A percentile compares a stretch with the other conserved stretches of the same genome.
phyloP scores from a whole-genome alignment of 73 alveolate species.

The Tetrahymena malaccensis region DNA sequence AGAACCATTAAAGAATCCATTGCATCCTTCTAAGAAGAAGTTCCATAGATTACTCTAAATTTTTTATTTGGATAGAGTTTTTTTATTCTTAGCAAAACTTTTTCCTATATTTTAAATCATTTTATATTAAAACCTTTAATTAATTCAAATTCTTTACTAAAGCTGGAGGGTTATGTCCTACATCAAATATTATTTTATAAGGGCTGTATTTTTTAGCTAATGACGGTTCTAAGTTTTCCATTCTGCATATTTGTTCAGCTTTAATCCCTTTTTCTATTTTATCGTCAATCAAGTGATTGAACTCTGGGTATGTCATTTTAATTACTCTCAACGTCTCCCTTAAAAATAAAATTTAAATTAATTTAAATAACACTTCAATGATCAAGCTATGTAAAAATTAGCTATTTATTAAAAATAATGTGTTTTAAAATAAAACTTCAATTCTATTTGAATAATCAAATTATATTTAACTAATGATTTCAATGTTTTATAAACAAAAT shows the following conservation, averaged over 20 bases:
- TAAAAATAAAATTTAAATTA: not conserved
- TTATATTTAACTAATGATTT: too few relatives aligned
- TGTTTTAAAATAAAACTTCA: too few relatives aligned
- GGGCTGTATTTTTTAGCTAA: not conserved
- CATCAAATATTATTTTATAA: constrained; percentile 30
- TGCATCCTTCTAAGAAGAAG: constrained; percentile 51
- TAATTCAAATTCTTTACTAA: constrained; percentile 2
- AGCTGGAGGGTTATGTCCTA: constrained; percentile 55
- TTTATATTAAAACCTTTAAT: not conserved
- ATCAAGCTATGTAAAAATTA: too few relatives aligned
- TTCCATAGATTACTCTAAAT: constrained; percentile 50
- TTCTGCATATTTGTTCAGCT: constrained; percentile 35
- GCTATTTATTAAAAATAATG: too few relatives aligned
- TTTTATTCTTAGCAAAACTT: constrained; percentile 12
- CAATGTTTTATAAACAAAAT: too few relatives aligned
- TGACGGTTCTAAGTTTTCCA: not conserved
- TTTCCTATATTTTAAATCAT: constrained; percentile 10
- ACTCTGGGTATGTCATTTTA: not conserved
- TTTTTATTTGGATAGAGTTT: constrained; percentile 8
- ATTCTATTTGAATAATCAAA: too few relatives aligned
- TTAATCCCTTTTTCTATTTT: not conserved
- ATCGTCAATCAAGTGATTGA: not conserved
- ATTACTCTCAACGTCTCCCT: not conserved
- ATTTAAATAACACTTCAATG: too few relatives aligned
- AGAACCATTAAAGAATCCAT: not conserved